Evolutionary conservation across 805 yeast genomes (phyloP).

Genomic region (Lipomyces yamanashiensis): DNA sequence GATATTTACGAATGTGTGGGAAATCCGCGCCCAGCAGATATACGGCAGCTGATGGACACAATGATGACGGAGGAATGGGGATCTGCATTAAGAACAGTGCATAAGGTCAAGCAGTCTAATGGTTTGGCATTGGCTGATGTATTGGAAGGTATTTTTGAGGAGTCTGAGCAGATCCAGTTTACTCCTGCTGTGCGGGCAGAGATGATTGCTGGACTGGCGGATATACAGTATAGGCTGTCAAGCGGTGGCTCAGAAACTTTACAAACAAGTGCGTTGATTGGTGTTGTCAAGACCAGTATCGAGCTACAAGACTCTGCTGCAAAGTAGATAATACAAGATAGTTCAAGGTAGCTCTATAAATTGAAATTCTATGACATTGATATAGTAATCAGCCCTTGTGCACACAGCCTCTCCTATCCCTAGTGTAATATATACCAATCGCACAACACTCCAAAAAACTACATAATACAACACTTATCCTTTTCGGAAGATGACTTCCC

Average conservation of each 20-base stretch:
- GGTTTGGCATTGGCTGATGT: constrained; percentile 92
- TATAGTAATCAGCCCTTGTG: neutral
- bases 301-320: constrained; percentile 10
- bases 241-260: constrained; percentile 91
- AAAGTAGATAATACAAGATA: neutral
- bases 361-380: neutral
- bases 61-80: constrained; percentile 89
- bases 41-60: constrained; percentile 74
- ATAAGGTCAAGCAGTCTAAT: constrained; percentile 65
- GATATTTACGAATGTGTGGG: constrained; percentile 95
- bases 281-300: constrained; percentile 74
- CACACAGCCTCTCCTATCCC: neutral
- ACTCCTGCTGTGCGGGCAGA: constrained; percentile 63
- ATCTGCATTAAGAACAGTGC: constrained; percentile 68
- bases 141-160: constrained; percentile 72
- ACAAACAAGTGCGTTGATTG: constrained; percentile 88
- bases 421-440: neutral
- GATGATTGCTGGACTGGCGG: constrained; percentile 73
- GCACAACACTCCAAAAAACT: neutral
- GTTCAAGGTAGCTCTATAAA: neutral
- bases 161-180: constrained; percentile 71
- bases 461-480: constrained; percentile 24
- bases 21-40: constrained; percentile 87
- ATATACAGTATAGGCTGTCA: constrained; percentile 87
- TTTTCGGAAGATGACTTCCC: constrained; percentile 1